These are phyloP conservation scores for Populus trichocarpa DNA, from an alignment of 441 rosid species.

Conservation along the genomic window DNA sequence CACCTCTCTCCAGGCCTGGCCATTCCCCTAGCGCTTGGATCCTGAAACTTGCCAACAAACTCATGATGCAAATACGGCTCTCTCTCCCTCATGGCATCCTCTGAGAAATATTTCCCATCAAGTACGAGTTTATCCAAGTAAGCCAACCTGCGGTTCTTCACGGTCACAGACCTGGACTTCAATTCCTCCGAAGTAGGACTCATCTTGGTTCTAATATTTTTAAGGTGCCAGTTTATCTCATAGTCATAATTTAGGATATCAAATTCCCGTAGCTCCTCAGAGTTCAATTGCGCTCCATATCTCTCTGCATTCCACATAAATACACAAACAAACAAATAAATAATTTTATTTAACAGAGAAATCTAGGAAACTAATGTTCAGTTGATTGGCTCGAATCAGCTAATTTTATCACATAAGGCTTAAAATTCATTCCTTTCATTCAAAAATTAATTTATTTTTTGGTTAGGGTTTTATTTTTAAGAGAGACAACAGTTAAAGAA, in stretches of 20 bases:
- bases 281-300: conserved; percentile 58
- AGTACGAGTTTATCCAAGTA: conserved; percentile 56
- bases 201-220: conserved; percentile 57
- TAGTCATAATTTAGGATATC: conserved; percentile 60
- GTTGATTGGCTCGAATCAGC: not conserved
- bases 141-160: conserved; percentile 82
- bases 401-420: not conserved
- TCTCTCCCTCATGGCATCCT: conserved; percentile 95
- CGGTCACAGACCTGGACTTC: conserved; percentile 55
- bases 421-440: no score
- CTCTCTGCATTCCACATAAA: conserved; percentile 40
- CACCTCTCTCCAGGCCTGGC: conserved; percentile 92
- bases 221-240: conserved; percentile 82
- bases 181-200: conserved; percentile 65
- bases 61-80: conserved; percentile 94
- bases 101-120: conserved; percentile 81
- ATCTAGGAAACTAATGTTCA: not conserved
- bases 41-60: conserved; percentile 91
- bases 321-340: not conserved
- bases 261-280: conserved; percentile 64
- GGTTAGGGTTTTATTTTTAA: not conserved
- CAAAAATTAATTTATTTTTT: no score
- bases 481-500: not conserved
- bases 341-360: not conserved
- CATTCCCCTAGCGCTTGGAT: conserved; percentile 69